Base-by-base conservation (phyloP, 345 rosid species). In the Turnera subulata region DNA sequence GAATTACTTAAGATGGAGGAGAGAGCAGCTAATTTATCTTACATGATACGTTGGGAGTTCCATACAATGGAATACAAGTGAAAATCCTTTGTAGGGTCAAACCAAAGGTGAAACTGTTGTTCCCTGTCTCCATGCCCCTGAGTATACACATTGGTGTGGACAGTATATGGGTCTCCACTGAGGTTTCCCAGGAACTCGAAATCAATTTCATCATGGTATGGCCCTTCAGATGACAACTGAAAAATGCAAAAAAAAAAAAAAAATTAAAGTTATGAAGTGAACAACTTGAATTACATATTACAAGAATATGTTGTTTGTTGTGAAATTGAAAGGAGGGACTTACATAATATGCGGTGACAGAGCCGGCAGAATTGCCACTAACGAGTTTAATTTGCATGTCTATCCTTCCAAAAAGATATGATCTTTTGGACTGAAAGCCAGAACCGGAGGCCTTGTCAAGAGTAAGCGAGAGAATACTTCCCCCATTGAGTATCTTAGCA, bases 51-150 rank as follows among this genome's bases (percentile, higher is more conserved):
- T 8, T 50, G 57, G 7, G 51, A 51, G 42, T 65, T 57, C 69
- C 63, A 65, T 5, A 65, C 23, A 18, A 65, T 26, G 24, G 69
- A 65, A 42, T 65, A 65, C 45, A 57, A 37, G 39, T 65, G 69
- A 44, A 65, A 65, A 50, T 40, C 17, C 21, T 50, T 40, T 5
- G 69, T 56, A 10, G 69, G 69, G 43, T 65, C 69, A 6, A 65
- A 65, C 69, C 69, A 65, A n/a, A 65, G 69, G 19, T 57, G 69
- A 5, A 65, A 65, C 15, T 65, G 69, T 43, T 65, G 63, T 15
- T 65, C 69, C 4, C 69, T 50, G 1, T 57, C 39, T 12, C 69
- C 69, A 9, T 42, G 16, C 5, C 69, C 69, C 29, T 56, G 50
- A 15, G 55, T 48, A 6, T 49, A 65, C 2, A 65, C 57, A 18